Evolutionary conservation across 371 early-diverging fungal genomes (phyloP), one percentile per base, ranked within the genome.

Genomic region (Mucor indicus): DNA sequence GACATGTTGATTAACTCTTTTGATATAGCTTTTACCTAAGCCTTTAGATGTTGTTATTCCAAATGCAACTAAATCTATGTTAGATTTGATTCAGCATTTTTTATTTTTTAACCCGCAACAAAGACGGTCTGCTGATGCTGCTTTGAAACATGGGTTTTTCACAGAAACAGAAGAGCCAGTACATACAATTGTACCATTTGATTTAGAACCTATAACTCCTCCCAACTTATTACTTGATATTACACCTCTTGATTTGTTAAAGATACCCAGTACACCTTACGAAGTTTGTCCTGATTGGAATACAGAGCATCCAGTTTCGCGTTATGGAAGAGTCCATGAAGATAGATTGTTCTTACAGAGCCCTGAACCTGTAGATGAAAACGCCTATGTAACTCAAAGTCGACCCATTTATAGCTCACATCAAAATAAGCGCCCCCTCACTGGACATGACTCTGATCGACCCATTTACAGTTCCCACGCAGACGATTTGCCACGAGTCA

Each of bases 71-170:
- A 53, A 65, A 12, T 77, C 72, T 2, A 74, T 89, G 50, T 48
- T 90, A 13, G 79, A 83, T 42, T 48, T 98, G 9, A 77, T 98
- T 3, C 76, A 76, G 13, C 87, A 87, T 20, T 80, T 93, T 57
- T 68, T 98, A 9, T 77, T 79, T n/a, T 95, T 93, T 54, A 93
- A 95, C 50, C 98, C 99, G 13, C 69, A 74, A 19, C 55, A 73
- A 27, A 68, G 99, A 21, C 82, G 90, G 12, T 85, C 92, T 1
- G 96, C 98, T 1, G 63, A 74, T 8, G 75, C 79, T 37, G 77
- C 88, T 0, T 52, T 96, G 22, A 51, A 65, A 25, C 78, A 85
- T 44, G 63, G 69, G 1, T 92, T 90, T 77, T 93, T 95, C 62
- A n/a, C n/a, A n/a, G 48, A 55, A 13, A 41, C 43, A 4, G 46